Conservation (phyloP, 1,284 basidiomycete genomes). For the Puccinia triticina region DNA sequence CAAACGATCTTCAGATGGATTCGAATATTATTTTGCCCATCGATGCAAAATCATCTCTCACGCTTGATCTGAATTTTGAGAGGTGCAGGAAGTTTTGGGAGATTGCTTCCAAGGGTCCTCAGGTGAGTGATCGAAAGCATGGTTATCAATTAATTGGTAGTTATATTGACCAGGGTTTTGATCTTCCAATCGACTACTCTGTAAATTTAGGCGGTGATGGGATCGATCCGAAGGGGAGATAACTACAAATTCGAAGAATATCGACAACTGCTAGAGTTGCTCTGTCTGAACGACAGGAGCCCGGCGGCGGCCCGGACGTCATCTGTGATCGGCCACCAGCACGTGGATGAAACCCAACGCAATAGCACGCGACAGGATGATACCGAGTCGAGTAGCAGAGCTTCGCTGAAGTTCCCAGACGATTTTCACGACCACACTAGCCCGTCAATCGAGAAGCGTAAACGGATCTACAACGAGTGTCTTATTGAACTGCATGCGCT, state of each 20-base stretch:
- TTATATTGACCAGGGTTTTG: background rate
- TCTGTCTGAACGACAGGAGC: slow-evolving; percentile 36
- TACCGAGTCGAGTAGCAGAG: background rate
- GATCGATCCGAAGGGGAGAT: slow-evolving; percentile 38
- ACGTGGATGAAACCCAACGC: slow-evolving; percentile 12
- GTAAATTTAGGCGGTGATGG: slow-evolving; percentile 40
- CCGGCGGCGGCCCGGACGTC: background rate
- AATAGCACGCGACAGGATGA: background rate
- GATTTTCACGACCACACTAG: slow-evolving; percentile 4
- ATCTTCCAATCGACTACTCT: background rate
- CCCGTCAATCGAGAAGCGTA: slow-evolving; percentile 39
- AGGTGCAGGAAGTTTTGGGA: slow-evolving; percentile 79
- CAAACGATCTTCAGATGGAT: slow-evolving; percentile 62
- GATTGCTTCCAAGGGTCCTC: slow-evolving; percentile 60
- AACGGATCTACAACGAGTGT: slow-evolving; percentile 46
- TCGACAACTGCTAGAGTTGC: slow-evolving; percentile 35
- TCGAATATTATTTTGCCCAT: slow-evolving; percentile 60
- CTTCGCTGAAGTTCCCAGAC: slow-evolving; percentile 7
- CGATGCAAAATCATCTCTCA: slow-evolving; percentile 5
- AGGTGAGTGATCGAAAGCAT: slow-evolving; percentile 28
- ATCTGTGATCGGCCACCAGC: background rate
- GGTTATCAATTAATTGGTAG: background rate
- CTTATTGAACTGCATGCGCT: slow-evolving; percentile 48
- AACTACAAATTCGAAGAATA: slow-evolving; percentile 47
- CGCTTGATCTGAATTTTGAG: slow-evolving; percentile 70